Base-by-base conservation (phyloP, 2,329 filamentous ascomycete genomes). In the Sarocladium strictum region DNA sequence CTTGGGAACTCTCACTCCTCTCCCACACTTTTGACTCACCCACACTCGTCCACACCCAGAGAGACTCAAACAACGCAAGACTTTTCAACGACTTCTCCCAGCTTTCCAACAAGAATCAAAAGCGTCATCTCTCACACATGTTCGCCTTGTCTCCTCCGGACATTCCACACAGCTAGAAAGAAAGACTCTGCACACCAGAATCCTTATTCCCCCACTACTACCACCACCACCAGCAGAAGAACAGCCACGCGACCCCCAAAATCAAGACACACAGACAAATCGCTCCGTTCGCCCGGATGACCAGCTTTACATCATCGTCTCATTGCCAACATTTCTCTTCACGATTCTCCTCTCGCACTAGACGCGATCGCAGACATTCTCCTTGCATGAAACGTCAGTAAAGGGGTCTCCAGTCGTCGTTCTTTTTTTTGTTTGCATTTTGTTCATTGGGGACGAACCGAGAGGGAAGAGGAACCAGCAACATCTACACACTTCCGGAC, bases 281-380 rank as follows among this genome's bases (percentile, higher is more conserved):
- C 47, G 47, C 47, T 51, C 47, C 47, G 47, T 51, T 51, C 47
- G 47, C 47, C 47, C 47, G 47, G 47, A 51, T 35, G 26, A 33
- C 15, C 47, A 51, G 47, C 47, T 51, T 51, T 23, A 51, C 47
- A 32, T 51, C 47, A 35, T 51, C 47, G 29, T 23, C 43, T 14
- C 43, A 47, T 27, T 17, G 43, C 43, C 43, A 47, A 29, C 24
- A 26, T 17, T 47, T 47, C 43, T 47, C 43, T 47, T 43, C 38
- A 43, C n/a, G 38, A 43, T 43, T 43, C 38, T 43, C 38, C 14
- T 43, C 38, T 23, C 38, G 38, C 38, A 43, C 38, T 21, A 14
- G 38, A 14, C 43, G 43, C 43, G 43, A 49, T 27, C 43, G 43
- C 43, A 49, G 43, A 29, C 43, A 29, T 23, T 14, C 9, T 4